phyloP scores from a whole-genome alignment of 1,284 basidiomycete genomes.

The Mycena sp. region DNA sequence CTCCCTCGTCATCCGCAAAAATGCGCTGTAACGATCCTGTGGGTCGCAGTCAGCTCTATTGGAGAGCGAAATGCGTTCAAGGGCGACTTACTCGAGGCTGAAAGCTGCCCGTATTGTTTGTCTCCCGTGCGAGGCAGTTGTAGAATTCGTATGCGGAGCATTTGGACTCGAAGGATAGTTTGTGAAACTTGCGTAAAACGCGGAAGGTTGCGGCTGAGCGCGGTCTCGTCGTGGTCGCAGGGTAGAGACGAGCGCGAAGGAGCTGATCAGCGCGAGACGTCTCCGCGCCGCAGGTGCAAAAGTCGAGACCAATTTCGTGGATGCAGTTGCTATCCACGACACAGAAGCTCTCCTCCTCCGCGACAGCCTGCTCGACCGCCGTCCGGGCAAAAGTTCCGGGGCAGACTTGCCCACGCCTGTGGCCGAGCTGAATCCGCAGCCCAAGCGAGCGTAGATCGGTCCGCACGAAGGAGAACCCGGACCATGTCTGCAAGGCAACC shows the following conservation, averaged over 20 bases:
- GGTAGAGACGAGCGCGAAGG: conserved; percentile 32
- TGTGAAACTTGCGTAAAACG: conserved; percentile 13
- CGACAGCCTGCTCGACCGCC: too few relatives aligned
- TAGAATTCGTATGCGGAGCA: conserved; percentile 30
- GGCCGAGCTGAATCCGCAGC: neutral
- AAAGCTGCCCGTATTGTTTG: conserved; percentile 28
- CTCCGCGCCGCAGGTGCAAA: conserved; percentile 36
- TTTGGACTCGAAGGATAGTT: conserved; percentile 6
- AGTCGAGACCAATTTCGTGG: conserved; percentile 38
- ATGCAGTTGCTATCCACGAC: conserved; percentile 29
- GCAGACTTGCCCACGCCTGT: neutral
- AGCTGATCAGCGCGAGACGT: conserved; percentile 30
- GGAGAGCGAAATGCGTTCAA: conserved; percentile 14
- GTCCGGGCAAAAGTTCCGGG: too few relatives aligned
- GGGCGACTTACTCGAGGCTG: conserved; percentile 6
- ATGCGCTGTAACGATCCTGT: conserved; percentile 4
- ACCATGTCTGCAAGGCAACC: neutral
- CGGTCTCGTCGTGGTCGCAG: conserved; percentile 30
- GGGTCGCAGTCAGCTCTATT: neutral
- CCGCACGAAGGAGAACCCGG: neutral
- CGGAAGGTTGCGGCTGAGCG: conserved; percentile 16
- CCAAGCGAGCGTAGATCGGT: neutral
- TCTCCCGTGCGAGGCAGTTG: conserved; percentile 18
- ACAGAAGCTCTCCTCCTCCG: neutral
- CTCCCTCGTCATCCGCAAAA: conserved; percentile 15